A percentile compares a stretch with the other conserved stretches of the same genome.
Evolutionary conservation across 2,329 filamentous ascomycete genomes (phyloP).

Genomic region (Geoglossum cookeanum): DNA sequence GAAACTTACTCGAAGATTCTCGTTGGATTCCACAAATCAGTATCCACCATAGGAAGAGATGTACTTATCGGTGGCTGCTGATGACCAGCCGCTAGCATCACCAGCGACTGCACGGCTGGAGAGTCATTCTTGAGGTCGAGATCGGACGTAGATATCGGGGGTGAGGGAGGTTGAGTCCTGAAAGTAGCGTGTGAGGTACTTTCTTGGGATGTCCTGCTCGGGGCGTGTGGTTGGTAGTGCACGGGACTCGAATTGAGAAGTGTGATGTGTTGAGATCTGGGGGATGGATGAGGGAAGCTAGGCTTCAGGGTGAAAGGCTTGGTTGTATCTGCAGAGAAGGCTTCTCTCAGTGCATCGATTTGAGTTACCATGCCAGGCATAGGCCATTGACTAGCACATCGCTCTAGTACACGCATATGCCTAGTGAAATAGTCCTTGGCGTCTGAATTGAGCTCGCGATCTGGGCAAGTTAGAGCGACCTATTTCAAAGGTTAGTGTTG

Average conservation of each 20-base stretch:
- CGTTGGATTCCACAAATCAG: slow-evolving; percentile 62
- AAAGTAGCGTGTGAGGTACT: slow-evolving; percentile 44
- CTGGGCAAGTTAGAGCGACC: slow-evolving; percentile 85
- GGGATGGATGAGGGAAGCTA: slow-evolving; percentile 66
- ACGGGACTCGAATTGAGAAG: slow-evolving; percentile 34
- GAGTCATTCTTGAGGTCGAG: slow-evolving; percentile 62
- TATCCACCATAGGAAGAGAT: slow-evolving; percentile 41
- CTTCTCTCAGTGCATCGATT: slow-evolving; percentile 72
- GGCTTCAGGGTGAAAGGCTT: slow-evolving; percentile 81
- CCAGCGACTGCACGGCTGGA: slow-evolving; percentile 50
- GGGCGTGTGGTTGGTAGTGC: slow-evolving; percentile 32
- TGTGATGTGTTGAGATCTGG: slow-evolving; percentile 36
- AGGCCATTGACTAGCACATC: slow-evolving; percentile 63
- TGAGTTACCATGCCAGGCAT: slow-evolving; percentile 82
- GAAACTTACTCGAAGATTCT: slow-evolving; percentile 71
- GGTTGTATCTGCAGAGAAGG: slow-evolving; percentile 70
- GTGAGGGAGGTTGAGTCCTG: slow-evolving; percentile 52
- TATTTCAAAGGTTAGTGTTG: slow-evolving; percentile 18
- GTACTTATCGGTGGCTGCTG: slow-evolving; percentile 32
- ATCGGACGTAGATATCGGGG: slow-evolving; percentile 55
- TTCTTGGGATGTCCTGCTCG: slow-evolving; percentile 28
- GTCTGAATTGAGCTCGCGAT: slow-evolving; percentile 69
- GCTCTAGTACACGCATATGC: slow-evolving; percentile 85
- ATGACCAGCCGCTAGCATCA: slow-evolving; percentile 45
- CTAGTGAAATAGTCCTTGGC: slow-evolving; percentile 77